Evolutionary conservation across 176 grass and related monocot genomes (phyloP).

Genomic region (Dactylis glomerata): DNA sequence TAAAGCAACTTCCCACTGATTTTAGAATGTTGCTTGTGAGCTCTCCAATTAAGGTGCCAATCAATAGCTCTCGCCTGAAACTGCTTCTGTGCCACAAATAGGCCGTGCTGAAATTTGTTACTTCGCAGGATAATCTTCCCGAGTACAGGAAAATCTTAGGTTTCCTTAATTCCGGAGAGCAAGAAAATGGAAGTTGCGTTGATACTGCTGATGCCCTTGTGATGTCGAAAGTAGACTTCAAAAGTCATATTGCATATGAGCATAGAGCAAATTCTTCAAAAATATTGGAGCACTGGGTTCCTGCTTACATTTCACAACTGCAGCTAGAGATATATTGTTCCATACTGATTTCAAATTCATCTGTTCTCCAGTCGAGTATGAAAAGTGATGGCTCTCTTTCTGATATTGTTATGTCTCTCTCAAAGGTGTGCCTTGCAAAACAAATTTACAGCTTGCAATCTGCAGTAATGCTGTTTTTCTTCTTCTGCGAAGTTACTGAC

Average conservation of each 20-base stretch:
- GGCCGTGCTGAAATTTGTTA: conserved; percentile 26
- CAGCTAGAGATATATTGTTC: conserved; percentile 75
- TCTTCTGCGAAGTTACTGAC: conserved; percentile 5
- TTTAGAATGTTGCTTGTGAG: conserved; percentile 79
- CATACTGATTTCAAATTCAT: conserved; percentile 52
- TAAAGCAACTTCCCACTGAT: conserved; percentile 58
- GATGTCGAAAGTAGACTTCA: conserved; percentile 52
- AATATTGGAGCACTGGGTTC: conserved; percentile 83
- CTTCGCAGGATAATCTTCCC: conserved; percentile 67
- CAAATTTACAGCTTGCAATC: conserved; percentile 14
- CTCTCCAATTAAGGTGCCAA: conserved; percentile 54
- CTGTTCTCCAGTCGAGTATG: conserved; percentile 54
- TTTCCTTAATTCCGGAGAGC: conserved; percentile 56
- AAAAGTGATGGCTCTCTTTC: conserved; percentile 49
- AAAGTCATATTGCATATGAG: conserved; percentile 60
- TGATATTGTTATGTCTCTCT: conserved; percentile 49
- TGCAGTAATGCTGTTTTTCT: background rate
- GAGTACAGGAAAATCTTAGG: conserved; percentile 62
- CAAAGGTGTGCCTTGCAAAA: conserved; percentile 54
- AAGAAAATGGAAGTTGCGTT: background rate
- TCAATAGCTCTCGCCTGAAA: background rate
- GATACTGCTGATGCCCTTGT: conserved; percentile 41
- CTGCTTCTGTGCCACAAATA: conserved; percentile 30
- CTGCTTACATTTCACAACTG: conserved; percentile 60
- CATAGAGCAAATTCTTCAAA: conserved; percentile 52